A percentile compares a stretch with the other conserved stretches of the same genome.
Evolutionary conservation across 2,329 filamentous ascomycete genomes (phyloP).

Genomic region (Ceratocystis albifundus): DNA sequence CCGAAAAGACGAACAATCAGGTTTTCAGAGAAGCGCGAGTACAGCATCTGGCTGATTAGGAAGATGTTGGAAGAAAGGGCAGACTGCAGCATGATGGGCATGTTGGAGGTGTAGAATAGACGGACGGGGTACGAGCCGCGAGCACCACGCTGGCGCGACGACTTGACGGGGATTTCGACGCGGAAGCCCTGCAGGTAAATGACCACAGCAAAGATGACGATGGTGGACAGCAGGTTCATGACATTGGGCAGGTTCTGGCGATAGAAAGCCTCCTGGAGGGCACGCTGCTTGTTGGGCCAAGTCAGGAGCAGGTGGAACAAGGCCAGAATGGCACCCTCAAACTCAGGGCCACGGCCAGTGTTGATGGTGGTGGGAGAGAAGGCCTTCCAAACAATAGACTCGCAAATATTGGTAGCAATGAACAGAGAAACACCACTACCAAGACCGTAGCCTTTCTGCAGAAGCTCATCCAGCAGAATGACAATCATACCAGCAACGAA

Average conservation of each 20-base stretch:
- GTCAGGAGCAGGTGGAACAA: conserved; percentile 96
- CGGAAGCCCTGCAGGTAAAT: conserved; percentile 99
- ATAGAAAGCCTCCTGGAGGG: conserved; percentile 97
- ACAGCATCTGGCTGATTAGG: conserved; percentile 98
- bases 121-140: conserved; percentile 96
- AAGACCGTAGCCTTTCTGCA: conserved; percentile 98
- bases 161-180: conserved; percentile 99
- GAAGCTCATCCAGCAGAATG: conserved; percentile 95
- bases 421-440: conserved; percentile 98
- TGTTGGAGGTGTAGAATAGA: conserved; percentile 99
- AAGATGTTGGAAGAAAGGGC: conserved; percentile 98
- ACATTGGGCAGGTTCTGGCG: conserved; percentile 98
- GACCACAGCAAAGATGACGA: conserved; percentile 87
- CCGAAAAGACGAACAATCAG: conserved; percentile 93
- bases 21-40: conserved; percentile 98
- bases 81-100: conserved; percentile 99
- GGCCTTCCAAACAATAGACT: conserved; percentile 99
- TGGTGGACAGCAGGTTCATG: conserved; percentile 93
- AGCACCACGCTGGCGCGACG: conserved; percentile 94
- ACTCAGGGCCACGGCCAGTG: conserved; percentile 96
- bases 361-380: conserved; percentile 99
- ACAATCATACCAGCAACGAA: conserved; percentile 96
- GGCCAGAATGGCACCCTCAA: conserved; percentile 95
- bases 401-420: conserved; percentile 99
- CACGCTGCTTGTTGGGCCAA: conserved; percentile 98